Evolutionary conservation across 768 basidiomycete genomes (phyloP), one percentile per base, ranked within the genome.

Genomic region (Lactarius evosmus): DNA sequence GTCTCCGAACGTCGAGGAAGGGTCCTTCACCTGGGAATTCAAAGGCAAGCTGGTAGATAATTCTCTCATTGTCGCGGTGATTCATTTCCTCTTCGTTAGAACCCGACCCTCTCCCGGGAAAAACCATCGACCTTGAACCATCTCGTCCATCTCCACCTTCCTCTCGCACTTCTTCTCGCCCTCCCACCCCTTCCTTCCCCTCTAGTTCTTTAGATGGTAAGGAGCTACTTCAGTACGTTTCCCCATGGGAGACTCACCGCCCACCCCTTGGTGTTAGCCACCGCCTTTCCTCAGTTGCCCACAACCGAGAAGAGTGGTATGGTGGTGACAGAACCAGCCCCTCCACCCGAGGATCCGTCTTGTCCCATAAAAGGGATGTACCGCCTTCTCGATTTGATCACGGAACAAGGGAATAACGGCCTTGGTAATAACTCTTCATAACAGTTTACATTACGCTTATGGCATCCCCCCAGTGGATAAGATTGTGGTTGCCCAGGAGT

Each of bases 401-500:
- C 71, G 27, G 84, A 85, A 59, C 73, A 76, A 44, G 78, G 78
- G 1, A 81, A 76, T 30, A 76, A 79, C 3, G 82, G 83, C 1
- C 74, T 83, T 4, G 83, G 84, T 83, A 64, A 61, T 75, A 61
- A 7, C 1, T 12, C 25, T 51, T 46, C 14, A 60, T 14, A 19
- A 4, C n/a, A 16, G 12, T 53, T 52, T 33, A 11, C 11, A 29
- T n/a, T 25, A 1, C 4, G 27, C 1, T 58, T 3, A 41, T 33
- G 11, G 29, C 11, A 1, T 19, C 27, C 27, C 25, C 27, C 11
- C 63, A 84, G 85, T 84, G 49, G 83, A 85, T 66, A 86, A 87
- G 68, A 78, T 86, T 38, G 80, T 86, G 71, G 85, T 86, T 30
- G 75, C 76, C 2, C 82, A 84, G 69, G 74, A 77, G 3, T 80